These are phyloP conservation scores for Pythium scleroteichum DNA, from an alignment of 352 stramenopile species.

Conservation along the genomic window DNA sequence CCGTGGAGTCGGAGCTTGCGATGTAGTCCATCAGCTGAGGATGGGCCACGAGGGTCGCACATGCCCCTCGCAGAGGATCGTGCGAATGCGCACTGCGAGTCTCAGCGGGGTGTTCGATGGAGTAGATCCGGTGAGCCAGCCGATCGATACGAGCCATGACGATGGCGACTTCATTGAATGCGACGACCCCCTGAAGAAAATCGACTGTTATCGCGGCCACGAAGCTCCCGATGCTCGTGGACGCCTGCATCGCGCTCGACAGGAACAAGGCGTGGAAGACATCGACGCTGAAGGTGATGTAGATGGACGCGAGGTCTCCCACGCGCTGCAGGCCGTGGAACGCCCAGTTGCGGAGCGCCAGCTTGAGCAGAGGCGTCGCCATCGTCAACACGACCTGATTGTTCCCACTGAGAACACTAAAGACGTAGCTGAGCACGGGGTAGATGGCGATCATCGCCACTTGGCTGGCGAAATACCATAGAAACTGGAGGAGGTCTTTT, in stretches of 20 bases:
- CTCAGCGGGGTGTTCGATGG: no score
- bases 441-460: constrained; percentile 12
- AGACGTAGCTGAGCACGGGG: constrained; percentile 11
- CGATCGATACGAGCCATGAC: no score
- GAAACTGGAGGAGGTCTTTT: constrained; percentile 6
- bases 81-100: no score
- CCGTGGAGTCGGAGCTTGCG: no score
- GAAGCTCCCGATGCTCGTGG: not conserved
- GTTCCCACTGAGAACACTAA: not conserved
- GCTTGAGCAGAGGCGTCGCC: constrained; percentile 9
- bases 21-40: no score
- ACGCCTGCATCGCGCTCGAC: constrained; percentile 22
- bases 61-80: no score
- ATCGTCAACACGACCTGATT: not conserved
- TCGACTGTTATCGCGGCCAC: constrained; percentile 10
- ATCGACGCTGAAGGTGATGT: constrained; percentile 16
- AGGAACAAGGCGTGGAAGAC: constrained; percentile 23
- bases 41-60: no score
- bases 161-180: not conserved
- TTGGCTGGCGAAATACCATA: constrained; percentile 5
- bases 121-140: no score
- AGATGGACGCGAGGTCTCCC: constrained; percentile 15
- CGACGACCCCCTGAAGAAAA: constrained; percentile 5
- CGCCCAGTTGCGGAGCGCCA: constrained; percentile 7
- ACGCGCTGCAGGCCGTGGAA: constrained; percentile 8